These are phyloP conservation scores for Diutina mesorugosa DNA, from an alignment of 1,139 yeast species.

Conservation along the genomic window DNA sequence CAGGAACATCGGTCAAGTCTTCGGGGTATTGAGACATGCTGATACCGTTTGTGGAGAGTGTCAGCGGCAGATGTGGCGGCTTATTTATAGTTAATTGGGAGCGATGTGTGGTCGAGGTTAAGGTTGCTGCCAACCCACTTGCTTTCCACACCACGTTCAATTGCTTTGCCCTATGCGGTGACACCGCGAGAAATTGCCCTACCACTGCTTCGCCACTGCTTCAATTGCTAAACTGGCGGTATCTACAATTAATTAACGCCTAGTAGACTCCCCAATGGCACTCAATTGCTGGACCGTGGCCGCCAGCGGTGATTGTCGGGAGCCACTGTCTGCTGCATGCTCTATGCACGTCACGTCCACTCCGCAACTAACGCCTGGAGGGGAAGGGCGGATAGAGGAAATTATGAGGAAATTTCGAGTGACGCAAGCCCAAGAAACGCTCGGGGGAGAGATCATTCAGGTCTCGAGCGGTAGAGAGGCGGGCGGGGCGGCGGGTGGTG, in stretches of 20 bases:
- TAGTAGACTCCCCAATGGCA: no score
- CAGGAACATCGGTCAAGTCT: slow-evolving; percentile 1
- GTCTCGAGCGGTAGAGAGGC: neutral
- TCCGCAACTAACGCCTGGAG: neutral
- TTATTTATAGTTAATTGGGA: neutral
- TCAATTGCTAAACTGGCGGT: neutral
- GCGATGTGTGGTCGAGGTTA: neutral
- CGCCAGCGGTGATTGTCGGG: neutral
- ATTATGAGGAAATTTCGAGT: no score
- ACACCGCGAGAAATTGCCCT: neutral
- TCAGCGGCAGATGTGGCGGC: neutral
- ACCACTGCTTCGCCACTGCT: neutral
- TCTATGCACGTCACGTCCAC: neutral
- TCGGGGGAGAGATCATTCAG: neutral
- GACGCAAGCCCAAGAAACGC: neutral
- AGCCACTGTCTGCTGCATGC: neutral
- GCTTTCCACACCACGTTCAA: neutral
- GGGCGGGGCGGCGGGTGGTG: neutral
- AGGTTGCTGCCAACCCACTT: neutral
- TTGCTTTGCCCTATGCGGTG: neutral
- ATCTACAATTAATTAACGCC: no score
- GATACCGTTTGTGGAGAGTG: neutral
- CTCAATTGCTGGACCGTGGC: neutral
- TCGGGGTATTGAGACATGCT: neutral
- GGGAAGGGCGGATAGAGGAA: neutral